phyloP scores from a whole-genome alignment of 2,329 filamentous ascomycete genomes.

The Trichoderma atrobrunneum region DNA sequence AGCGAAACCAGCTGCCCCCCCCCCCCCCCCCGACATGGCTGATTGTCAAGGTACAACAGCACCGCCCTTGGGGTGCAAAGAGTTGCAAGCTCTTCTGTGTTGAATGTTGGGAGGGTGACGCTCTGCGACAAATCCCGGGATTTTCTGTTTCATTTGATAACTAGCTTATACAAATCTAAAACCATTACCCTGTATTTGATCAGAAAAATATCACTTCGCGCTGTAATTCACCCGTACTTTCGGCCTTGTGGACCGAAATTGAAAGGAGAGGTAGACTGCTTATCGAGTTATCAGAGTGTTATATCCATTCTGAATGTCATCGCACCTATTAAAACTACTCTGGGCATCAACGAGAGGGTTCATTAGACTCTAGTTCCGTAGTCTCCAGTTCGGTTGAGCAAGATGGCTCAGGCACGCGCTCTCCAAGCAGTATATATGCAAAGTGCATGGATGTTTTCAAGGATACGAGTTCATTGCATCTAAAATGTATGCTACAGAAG shows the following conservation, averaged over 20 bases:
- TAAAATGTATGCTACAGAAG: not conserved
- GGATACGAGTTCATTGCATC: not conserved
- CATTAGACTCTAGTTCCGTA: not conserved
- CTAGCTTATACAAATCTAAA: not conserved
- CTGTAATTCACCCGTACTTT: not conserved
- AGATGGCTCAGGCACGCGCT: too few species aligned
- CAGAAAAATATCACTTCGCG: not conserved
- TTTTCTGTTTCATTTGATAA: not conserved
- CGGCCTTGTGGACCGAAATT: not conserved
- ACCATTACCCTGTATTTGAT: not conserved
- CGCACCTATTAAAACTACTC: not conserved
- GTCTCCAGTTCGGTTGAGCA: not conserved
- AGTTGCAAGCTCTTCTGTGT: not conserved
- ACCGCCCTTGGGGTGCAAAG: not conserved
- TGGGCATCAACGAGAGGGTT: not conserved
- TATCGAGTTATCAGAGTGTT: not conserved
- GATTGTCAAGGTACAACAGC: not conserved
- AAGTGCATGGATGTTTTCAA: not conserved
- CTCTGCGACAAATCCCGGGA: not conserved
- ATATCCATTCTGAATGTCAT: not conserved
- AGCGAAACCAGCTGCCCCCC: too few species aligned
- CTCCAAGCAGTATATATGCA: too few species aligned
- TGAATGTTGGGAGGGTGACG: not conserved
- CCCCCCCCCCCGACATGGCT: too few species aligned
- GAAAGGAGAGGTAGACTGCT: not conserved